Conservation (phyloP, 352 stramenopile species). For the Phytopythium ostracodes region DNA sequence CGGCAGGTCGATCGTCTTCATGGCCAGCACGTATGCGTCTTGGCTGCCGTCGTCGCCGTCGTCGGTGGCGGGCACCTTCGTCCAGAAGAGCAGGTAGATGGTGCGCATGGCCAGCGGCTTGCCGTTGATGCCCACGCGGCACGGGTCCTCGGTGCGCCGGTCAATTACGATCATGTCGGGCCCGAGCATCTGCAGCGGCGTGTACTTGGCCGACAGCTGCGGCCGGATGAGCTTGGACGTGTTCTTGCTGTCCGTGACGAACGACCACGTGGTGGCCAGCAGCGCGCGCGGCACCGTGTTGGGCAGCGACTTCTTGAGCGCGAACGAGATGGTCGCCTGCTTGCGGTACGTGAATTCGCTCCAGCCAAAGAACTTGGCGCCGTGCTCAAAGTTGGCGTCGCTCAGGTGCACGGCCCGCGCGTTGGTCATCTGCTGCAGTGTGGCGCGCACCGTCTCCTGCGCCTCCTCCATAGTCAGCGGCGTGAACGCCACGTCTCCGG, state of each 20-base stretch:
- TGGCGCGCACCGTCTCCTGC: conserved; percentile 16
- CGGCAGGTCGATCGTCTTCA: conserved; percentile 61
- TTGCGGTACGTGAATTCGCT: conserved; percentile 34
- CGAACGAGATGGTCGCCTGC: conserved; percentile 45
- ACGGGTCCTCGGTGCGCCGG: conserved; percentile 32
- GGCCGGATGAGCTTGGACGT: conserved; percentile 32
- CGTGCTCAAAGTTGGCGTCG: conserved; percentile 22
- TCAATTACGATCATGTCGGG: conserved; percentile 45
- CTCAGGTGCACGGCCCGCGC: conserved; percentile 26
- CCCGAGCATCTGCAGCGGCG: conserved; percentile 37
- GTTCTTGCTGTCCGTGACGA: conserved; percentile 29
- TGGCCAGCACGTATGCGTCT: conserved; percentile 29
- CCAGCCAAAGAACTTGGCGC: conserved; percentile 47
- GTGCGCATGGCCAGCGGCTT: conserved; percentile 41
- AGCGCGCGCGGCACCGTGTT: conserved; percentile 22
- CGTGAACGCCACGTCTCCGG: conserved; percentile 22
- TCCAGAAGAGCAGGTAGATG: conserved; percentile 39
- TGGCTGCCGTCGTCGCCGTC: conserved; percentile 2
- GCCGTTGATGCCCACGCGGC: conserved; percentile 13
- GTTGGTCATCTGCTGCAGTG: conserved; percentile 28
- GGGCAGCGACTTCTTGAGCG: conserved; percentile 35
- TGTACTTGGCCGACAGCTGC: conserved; percentile 32
- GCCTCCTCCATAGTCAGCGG: conserved; percentile 35
- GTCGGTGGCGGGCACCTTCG: conserved; percentile 13
- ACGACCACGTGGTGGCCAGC: conserved; percentile 30